A percentile compares a stretch with the other conserved stretches of the same genome.
These are phyloP conservation scores for Cladorrhinum sp. DNA, from an alignment of 2,329 filamentous ascomycete species.

Conservation along the genomic window DNA sequence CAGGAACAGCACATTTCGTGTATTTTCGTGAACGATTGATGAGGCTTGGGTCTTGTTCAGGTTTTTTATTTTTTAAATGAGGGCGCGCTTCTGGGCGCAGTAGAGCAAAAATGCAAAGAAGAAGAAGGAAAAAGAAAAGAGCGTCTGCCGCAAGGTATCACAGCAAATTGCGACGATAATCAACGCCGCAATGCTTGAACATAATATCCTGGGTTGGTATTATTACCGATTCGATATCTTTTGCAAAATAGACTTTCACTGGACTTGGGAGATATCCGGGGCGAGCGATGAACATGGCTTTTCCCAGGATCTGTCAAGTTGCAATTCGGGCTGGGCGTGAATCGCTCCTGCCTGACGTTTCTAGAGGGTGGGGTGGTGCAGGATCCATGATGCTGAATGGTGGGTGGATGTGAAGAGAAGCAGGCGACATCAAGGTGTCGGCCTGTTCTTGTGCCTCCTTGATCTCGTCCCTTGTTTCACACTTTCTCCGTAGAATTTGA, in stretches of 20 bases:
- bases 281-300: neutral
- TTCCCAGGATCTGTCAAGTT: neutral
- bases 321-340: conserved; percentile 5
- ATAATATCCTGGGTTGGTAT: neutral
- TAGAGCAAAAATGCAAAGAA: too few relatives aligned
- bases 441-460: conserved; percentile 9
- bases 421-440: conserved; percentile 2
- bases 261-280: neutral
- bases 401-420: neutral
- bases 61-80: conserved; percentile 14
- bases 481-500: neutral
- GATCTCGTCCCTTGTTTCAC: conserved; percentile 10
- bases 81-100: neutral
- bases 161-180: neutral
- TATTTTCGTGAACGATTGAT: neutral
- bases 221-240: neutral
- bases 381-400: neutral
- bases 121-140: neutral
- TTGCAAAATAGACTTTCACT: neutral
- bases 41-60: neutral
- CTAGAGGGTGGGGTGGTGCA: conserved; percentile 5
- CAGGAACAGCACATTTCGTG: conserved; percentile 21
- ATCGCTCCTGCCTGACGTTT: conserved; percentile 10
- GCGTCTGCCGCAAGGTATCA: neutral
- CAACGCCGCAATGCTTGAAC: neutral